A percentile compares a stretch with the other conserved stretches of the same genome.
phyloP scores from a whole-genome alignment of 495 filamentous ascomycete genomes.

The Penicillium crystallinum region DNA sequence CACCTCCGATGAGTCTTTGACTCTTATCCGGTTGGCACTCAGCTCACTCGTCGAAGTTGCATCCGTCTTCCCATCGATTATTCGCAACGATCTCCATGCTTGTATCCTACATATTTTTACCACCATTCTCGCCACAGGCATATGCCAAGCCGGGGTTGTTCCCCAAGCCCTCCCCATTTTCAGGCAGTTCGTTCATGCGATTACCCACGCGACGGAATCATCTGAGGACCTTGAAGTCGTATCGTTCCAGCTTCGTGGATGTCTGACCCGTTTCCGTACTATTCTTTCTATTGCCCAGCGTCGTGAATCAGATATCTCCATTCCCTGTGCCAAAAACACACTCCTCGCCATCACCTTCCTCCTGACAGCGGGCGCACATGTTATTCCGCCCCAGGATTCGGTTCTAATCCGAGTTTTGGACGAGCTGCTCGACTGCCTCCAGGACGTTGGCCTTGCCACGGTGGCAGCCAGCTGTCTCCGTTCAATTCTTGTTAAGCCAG shows the following conservation, averaged over 20 bases:
- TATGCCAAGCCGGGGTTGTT: slow-evolving; percentile 82
- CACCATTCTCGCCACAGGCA: slow-evolving; percentile 80
- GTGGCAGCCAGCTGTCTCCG: slow-evolving; percentile 84
- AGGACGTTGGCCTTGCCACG: slow-evolving; percentile 70
- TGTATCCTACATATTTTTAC: slow-evolving; percentile 96
- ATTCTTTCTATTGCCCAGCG: slow-evolving; percentile 81
- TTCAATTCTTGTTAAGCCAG: slow-evolving; percentile 69
- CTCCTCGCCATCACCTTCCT: slow-evolving; percentile 84
- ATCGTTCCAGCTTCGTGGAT: slow-evolving; percentile 60
- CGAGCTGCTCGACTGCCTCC: slow-evolving; percentile 79
- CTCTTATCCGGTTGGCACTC: slow-evolving; percentile 72
- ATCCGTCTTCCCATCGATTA: slow-evolving; percentile 91
- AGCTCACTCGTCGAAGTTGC: slow-evolving; percentile 89
- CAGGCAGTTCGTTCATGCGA: slow-evolving; percentile 77
- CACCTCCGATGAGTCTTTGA: slow-evolving; percentile 71
- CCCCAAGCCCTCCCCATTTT: slow-evolving; percentile 89
- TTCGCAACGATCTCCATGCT: slow-evolving; percentile 92
- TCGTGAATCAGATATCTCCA: slow-evolving; percentile 69
- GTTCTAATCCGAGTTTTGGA: slow-evolving; percentile 63
- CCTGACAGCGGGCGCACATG: slow-evolving; percentile 69
- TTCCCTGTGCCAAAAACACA: slow-evolving; percentile 89
- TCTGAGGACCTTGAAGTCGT: slow-evolving; percentile 31
- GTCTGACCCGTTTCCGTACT: slow-evolving; percentile 69
- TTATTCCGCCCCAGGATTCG: slow-evolving; percentile 66
- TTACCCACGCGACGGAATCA: slow-evolving; percentile 47